Conservation (phyloP, 2,329 filamentous ascomycete genomes). For the Didymella exigua region DNA sequence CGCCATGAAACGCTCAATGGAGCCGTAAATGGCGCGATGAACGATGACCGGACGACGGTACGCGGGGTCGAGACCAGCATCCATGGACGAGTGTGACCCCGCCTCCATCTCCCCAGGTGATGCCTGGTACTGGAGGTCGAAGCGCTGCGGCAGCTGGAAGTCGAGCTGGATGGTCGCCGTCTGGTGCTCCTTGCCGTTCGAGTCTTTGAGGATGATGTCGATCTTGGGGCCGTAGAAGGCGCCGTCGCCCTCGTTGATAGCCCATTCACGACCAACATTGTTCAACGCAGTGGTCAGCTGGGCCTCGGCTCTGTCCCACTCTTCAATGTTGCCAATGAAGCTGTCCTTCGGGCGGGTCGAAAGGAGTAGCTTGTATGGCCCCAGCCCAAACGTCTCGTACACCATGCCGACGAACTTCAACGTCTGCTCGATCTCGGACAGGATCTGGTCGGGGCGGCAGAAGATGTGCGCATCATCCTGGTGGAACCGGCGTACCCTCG, state of each 20-base stretch:
- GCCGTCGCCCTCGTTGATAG: constrained; percentile 78
- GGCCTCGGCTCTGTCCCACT: constrained; percentile 72
- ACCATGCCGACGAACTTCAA: constrained; percentile 75
- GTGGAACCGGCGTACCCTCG: constrained; percentile 83
- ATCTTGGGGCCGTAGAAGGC: constrained; percentile 94
- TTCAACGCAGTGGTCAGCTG: constrained; percentile 69
- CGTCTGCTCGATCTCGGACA: constrained; percentile 73
- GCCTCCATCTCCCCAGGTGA: constrained; percentile 68
- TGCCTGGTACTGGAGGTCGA: constrained; percentile 75
- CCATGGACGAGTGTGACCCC: constrained; percentile 54
- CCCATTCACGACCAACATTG: constrained; percentile 70
- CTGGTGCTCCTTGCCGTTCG: constrained; percentile 80
- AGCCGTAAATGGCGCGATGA: constrained; percentile 83
- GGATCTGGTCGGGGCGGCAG: constrained; percentile 77
- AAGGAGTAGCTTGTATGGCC: constrained; percentile 74
- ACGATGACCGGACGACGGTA: constrained; percentile 71
- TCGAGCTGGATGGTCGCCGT: constrained; percentile 89
- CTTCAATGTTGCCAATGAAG: constrained; percentile 74
- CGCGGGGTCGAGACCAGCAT: constrained; percentile 37
- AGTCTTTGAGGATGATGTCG: constrained; percentile 80
- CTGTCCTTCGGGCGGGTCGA: constrained; percentile 79
- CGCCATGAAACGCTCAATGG: constrained; percentile 83
- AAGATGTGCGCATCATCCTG: constrained; percentile 94
- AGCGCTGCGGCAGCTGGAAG: constrained; percentile 85
- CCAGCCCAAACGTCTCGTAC: constrained; percentile 72